Conservation (phyloP, 2,329 filamentous ascomycete species). For the Ophiostoma tasmaniense region DNA sequence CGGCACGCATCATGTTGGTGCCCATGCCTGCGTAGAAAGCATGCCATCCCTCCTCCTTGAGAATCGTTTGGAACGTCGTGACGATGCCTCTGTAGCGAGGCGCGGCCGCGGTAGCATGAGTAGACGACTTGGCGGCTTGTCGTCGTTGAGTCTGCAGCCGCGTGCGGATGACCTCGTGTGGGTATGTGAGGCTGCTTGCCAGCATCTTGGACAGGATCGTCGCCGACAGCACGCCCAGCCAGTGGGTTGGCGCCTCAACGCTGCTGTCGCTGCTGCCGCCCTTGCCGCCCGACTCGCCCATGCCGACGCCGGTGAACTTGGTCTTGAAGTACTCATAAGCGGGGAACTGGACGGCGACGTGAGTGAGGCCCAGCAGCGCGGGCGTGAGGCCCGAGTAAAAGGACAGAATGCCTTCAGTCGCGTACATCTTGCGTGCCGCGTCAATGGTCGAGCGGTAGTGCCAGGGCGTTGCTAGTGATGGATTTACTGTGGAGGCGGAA, state of each 20-base stretch:
- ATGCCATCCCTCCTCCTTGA: conserved; percentile 86
- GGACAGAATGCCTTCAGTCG: conserved; percentile 73
- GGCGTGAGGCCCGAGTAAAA: conserved; percentile 96
- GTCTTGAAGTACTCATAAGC: conserved; percentile 91
- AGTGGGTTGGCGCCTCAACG: conserved; percentile 54
- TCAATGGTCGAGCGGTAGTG: conserved; percentile 86
- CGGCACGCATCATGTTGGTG: conserved; percentile 92
- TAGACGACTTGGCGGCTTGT: conserved; percentile 30
- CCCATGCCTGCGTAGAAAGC: conserved; percentile 97
- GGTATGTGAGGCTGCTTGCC: conserved; percentile 91
- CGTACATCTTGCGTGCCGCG: conserved; percentile 93
- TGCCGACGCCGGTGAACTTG: conserved; percentile 79
- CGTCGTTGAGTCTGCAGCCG: conserved; percentile 88
- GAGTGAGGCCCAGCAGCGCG: conserved; percentile 80
- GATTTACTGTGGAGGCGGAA: conserved; percentile 42
- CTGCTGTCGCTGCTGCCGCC: conserved; percentile 28
- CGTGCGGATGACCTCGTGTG: conserved; percentile 92
- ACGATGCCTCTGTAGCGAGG: conserved; percentile 69
- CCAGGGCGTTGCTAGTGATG: conserved; percentile 62
- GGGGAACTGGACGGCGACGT: conserved; percentile 95
- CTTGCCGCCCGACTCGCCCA: conserved; percentile 59
- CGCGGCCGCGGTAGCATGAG: conserved; percentile 24
- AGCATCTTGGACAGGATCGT: conserved; percentile 91
- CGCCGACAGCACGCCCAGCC: conserved; percentile 74
- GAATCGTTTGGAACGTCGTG: conserved; percentile 73